Percentiles rank a stretch among this genome's conserved stretches.
Evolutionary conservation across 495 filamentous ascomycete species (phyloP).

Genomic region (Choiromyces venosus): DNA sequence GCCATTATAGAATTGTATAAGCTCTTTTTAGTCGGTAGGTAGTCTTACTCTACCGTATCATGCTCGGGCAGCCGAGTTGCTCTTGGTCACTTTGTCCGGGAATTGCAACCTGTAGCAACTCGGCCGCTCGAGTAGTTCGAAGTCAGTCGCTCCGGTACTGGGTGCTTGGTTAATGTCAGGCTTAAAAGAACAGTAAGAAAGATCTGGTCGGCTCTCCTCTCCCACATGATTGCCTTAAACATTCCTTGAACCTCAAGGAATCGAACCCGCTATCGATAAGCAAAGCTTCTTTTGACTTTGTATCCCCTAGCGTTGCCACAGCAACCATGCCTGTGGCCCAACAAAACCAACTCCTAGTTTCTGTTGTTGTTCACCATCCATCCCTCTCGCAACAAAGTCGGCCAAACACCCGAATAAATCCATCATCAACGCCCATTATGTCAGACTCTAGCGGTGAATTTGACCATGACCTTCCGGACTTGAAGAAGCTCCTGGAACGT

Average conservation of each 20-base stretch:
- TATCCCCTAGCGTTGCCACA: not conserved
- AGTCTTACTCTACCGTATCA: no score
- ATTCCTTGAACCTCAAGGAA: not conserved
- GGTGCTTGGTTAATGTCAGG: not conserved
- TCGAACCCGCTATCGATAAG: not conserved
- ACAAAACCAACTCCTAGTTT: not conserved
- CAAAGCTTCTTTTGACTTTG: not conserved
- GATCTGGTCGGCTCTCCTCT: not conserved
- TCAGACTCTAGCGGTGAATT: slow-evolving; percentile 22
- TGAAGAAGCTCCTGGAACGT: slow-evolving; percentile 30
- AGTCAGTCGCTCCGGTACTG: not conserved
- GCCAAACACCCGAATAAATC: not conserved
- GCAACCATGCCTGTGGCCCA: not conserved
- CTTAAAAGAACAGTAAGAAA: no score
- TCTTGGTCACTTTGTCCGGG: no score
- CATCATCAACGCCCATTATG: not conserved
- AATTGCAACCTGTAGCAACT: no score
- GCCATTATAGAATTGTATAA: no score
- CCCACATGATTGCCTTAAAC: not conserved
- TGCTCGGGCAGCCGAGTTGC: no score
- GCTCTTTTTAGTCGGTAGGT: not conserved
- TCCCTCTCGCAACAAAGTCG: not conserved
- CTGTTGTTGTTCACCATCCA: not conserved
- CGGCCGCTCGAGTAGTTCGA: no score
- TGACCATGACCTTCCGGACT: slow-evolving; percentile 37